Conservation (phyloP, 1,284 basidiomycete genomes). For the Rhodotorula sp. region DNA sequence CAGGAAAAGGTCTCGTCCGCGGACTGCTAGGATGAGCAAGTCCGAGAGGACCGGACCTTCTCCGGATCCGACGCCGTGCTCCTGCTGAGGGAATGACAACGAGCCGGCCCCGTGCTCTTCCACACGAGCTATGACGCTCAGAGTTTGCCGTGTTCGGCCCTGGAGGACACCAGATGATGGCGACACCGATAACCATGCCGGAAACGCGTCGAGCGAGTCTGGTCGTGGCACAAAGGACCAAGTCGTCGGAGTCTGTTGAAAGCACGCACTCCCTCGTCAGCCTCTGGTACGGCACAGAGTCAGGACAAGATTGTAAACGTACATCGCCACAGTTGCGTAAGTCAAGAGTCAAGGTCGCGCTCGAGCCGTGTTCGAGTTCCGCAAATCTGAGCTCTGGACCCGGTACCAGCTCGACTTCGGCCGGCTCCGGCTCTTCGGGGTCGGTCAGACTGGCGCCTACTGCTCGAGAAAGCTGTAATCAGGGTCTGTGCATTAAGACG, state of each 20-base stretch:
- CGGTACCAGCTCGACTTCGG: conserved; percentile 33
- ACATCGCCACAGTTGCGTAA: conserved; percentile 28
- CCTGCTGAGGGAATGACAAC: conserved; percentile 22
- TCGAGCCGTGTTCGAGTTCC: conserved; percentile 6
- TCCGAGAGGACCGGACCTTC: conserved; percentile 18
- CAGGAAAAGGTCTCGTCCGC: conserved; percentile 36
- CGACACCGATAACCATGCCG: conserved; percentile 27
- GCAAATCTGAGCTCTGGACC: conserved; percentile 29
- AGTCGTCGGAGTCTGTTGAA: conserved; percentile 15
- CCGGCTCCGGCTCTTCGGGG: background rate
- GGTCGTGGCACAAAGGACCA: conserved; percentile 32
- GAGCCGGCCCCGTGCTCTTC: conserved; percentile 1
- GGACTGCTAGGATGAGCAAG: conserved; percentile 31
- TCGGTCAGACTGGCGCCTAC: conserved; percentile 13
- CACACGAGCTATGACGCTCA: conserved; percentile 24
- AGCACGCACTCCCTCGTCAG: background rate
- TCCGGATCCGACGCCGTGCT: background rate
- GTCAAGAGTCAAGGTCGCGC: conserved; percentile 13
- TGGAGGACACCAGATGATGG: conserved; percentile 29
- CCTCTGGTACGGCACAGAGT: background rate
- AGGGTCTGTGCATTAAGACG: too few species aligned
- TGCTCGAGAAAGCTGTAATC: background rate
- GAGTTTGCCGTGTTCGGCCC: conserved; percentile 9
- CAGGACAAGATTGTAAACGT: background rate
- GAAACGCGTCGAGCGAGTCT: conserved; percentile 1